Evolutionary conservation across 768 basidiomycete genomes (phyloP).

Genomic region (Trametes coccinea): DNA sequence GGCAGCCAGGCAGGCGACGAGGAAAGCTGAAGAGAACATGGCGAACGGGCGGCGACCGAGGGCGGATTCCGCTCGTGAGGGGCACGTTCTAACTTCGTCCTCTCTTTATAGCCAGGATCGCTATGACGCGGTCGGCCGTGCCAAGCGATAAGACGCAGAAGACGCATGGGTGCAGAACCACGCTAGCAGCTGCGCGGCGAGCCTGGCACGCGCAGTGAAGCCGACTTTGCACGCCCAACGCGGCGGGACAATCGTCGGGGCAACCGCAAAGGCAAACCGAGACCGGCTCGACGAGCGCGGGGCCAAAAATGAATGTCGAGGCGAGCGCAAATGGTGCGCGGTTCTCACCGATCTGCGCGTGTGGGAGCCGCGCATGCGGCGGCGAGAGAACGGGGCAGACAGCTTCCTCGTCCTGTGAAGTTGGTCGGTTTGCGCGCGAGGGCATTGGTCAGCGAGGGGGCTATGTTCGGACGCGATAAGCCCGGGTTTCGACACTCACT

Average conservation of each 20-base stretch:
- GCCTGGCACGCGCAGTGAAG: slow-evolving; percentile 3
- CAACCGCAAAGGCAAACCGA: slow-evolving; percentile 3
- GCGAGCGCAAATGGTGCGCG: not conserved
- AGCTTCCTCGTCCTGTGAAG: slow-evolving; percentile 8
- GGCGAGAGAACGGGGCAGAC: slow-evolving; percentile 13
- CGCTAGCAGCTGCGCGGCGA: slow-evolving; percentile 9
- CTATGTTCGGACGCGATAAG: slow-evolving; percentile 15
- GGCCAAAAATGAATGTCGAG: slow-evolving; percentile 9
- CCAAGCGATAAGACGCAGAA: slow-evolving; percentile 10
- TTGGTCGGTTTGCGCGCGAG: not conserved
- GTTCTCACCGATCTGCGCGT: slow-evolving; percentile 7
- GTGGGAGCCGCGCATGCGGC: slow-evolving; percentile 16
- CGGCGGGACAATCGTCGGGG: slow-evolving; percentile 10
- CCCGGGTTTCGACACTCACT: not conserved
- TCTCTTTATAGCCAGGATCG: not conserved
- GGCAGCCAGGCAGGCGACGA: slow-evolving; percentile 25
- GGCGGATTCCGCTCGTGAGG: slow-evolving; percentile 4
- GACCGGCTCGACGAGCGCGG: not conserved
- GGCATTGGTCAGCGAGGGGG: slow-evolving; percentile 2
- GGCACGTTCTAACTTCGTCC: not conserved
- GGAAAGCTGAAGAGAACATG: slow-evolving; percentile 25
- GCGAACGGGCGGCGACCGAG: not conserved
- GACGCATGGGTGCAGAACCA: slow-evolving; percentile 1
- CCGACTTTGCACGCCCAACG: not conserved
- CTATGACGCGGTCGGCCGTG: not conserved